Percentiles rank a stretch among this genome's conserved stretches.
phyloP scores from a whole-genome alignment of 2,329 filamentous ascomycete species.

The Ilyonectria robusta region DNA sequence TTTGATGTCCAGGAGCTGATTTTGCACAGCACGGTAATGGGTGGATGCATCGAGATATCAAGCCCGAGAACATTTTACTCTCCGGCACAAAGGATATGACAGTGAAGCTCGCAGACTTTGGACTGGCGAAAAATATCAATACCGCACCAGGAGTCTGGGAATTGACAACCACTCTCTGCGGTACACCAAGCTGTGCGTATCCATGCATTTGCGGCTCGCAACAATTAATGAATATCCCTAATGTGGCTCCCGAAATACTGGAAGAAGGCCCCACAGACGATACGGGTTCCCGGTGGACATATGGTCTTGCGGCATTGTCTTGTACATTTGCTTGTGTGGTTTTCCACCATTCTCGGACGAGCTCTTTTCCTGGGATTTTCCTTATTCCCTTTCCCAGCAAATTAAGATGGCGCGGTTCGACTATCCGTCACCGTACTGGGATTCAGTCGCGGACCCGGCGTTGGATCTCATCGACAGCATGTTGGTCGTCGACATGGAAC shows the following conservation, averaged over 20 bases:
- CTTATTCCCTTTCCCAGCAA: slow-evolving; percentile 72
- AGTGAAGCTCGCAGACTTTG: slow-evolving; percentile 86
- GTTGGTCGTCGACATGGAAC: background rate
- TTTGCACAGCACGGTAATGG: slow-evolving; percentile 86
- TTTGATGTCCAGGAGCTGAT: background rate
- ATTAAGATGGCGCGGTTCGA: slow-evolving; percentile 5
- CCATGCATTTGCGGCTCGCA: background rate
- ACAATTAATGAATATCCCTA: background rate
- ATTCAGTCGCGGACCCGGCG: slow-evolving; percentile 7
- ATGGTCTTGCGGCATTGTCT: slow-evolving; percentile 88
- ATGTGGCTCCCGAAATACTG: slow-evolving; percentile 87
- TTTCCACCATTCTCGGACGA: slow-evolving; percentile 92
- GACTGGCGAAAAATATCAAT: slow-evolving; percentile 86
- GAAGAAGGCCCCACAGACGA: slow-evolving; percentile 76
- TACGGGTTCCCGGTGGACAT: slow-evolving; percentile 86
- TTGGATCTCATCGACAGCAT: slow-evolving; percentile 15
- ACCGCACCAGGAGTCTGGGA: slow-evolving; percentile 80
- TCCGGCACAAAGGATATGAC: slow-evolving; percentile 62
- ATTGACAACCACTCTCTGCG: slow-evolving; percentile 89
- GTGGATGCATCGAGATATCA: slow-evolving; percentile 91
- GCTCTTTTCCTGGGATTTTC: slow-evolving; percentile 80
- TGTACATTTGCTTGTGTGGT: slow-evolving; percentile 87
- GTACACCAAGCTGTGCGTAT: slow-evolving; percentile 64
- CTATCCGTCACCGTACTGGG: slow-evolving; percentile 14
- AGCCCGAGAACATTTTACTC: slow-evolving; percentile 77